Percentiles rank a stretch among this genome's conserved stretches.
These are phyloP conservation scores for Nemania diffusa DNA, from an alignment of 2,329 filamentous ascomycete species.

Conservation along the genomic window DNA sequence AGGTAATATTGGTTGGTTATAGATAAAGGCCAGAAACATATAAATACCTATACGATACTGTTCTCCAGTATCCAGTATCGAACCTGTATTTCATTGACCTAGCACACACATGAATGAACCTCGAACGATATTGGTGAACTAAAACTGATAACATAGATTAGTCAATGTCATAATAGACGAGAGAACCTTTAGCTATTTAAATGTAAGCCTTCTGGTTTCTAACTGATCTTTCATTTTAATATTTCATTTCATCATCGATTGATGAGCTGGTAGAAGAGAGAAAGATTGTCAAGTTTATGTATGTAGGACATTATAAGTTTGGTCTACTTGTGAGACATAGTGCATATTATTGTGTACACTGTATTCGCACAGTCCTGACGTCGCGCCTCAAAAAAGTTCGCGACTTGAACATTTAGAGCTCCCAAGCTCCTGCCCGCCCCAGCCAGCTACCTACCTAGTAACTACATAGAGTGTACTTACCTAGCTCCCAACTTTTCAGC, in stretches of 20 bases:
- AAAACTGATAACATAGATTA: too few species aligned
- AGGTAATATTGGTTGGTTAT: neutral
- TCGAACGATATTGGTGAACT: too few species aligned
- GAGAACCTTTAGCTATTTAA: too few species aligned
- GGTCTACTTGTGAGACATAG: slow-evolving; percentile 7
- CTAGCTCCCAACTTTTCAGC: slow-evolving; percentile 30
- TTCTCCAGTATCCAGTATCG: neutral
- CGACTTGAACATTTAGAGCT: slow-evolving; percentile 40
- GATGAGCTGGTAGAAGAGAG: too few species aligned
- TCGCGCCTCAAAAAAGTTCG: slow-evolving; percentile 49
- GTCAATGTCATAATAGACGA: too few species aligned
- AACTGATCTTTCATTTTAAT: too few species aligned
- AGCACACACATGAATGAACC: too few species aligned
- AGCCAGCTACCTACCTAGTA: slow-evolving; percentile 17
- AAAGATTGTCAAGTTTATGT: too few species aligned
- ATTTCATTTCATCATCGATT: too few species aligned
- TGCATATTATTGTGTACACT: slow-evolving; percentile 22
- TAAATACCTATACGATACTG: neutral
- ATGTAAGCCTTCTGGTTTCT: too few species aligned
- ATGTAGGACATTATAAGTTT: too few species aligned
- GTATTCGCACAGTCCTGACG: slow-evolving; percentile 36
- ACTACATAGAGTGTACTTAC: neutral
- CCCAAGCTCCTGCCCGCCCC: slow-evolving; percentile 35
- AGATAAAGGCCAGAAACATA: neutral
- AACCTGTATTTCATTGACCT: neutral